Evolutionary conservation across 2,329 filamentous ascomycete species (phyloP).

Genomic region (Cytospora mali): DNA sequence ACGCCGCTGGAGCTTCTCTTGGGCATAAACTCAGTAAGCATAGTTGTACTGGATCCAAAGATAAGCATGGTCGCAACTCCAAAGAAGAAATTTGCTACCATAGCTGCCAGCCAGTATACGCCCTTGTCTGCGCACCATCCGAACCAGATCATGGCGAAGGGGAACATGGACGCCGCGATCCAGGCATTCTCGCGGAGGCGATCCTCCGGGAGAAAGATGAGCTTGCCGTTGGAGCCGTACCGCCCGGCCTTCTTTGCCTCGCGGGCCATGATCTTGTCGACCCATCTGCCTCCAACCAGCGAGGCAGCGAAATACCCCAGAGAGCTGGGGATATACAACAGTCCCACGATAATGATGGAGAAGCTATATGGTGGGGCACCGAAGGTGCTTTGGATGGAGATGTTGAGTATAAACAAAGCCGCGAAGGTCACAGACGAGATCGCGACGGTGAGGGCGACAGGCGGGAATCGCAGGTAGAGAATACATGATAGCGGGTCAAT

Average conservation of each 20-base stretch:
- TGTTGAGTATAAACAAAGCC: conserved; percentile 75
- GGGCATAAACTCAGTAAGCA: conserved; percentile 85
- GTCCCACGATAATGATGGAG: conserved; percentile 67
- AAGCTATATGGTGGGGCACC: conserved; percentile 68
- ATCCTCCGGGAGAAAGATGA: conserved; percentile 76
- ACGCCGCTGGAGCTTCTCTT: conserved; percentile 70
- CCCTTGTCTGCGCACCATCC: conserved; percentile 69
- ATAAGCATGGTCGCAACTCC: conserved; percentile 79
- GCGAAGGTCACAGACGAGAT: conserved; percentile 77
- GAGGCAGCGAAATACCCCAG: conserved; percentile 72
- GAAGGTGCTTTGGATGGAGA: conserved; percentile 74
- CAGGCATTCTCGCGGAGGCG: conserved; percentile 82
- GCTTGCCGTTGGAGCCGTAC: conserved; percentile 66
- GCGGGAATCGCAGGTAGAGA: conserved; percentile 71
- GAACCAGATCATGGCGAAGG: conserved; percentile 68
- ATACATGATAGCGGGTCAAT: conserved; percentile 74
- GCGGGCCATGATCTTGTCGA: conserved; percentile 77
- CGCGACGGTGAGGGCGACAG: conserved; percentile 73
- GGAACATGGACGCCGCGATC: conserved; percentile 71
- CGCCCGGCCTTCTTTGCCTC: conserved; percentile 71
- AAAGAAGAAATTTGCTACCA: conserved; percentile 72
- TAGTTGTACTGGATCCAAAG: conserved; percentile 73
- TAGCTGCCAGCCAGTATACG: conserved; percentile 45
- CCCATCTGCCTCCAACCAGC: conserved; percentile 73
- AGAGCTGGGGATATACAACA: conserved; percentile 76